These are phyloP conservation scores for Pilasporangium apinafurcum DNA, from an alignment of 352 stramenopile genomes.

Conservation along the genomic window DNA sequence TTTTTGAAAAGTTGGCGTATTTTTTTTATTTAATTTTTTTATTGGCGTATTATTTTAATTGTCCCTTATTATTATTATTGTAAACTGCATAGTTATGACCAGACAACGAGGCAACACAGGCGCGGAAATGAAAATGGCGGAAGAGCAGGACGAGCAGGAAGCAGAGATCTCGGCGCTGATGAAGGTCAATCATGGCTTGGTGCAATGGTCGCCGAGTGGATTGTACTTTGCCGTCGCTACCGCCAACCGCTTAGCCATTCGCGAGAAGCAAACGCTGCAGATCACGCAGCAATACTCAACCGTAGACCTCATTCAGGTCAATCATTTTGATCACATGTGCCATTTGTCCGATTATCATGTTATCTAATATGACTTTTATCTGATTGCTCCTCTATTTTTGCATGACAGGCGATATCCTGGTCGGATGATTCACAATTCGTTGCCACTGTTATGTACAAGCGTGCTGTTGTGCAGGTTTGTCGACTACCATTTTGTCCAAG, in stretches of 20 bases:
- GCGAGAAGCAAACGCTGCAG: conserved; percentile 38
- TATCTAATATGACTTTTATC: background rate
- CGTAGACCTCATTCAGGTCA: conserved; percentile 40
- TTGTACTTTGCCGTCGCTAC: conserved; percentile 40
- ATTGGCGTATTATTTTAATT: too few species aligned
- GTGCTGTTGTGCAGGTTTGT: conserved; percentile 46
- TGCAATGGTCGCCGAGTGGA: conserved; percentile 66
- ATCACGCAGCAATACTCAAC: conserved; percentile 62
- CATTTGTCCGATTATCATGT: too few species aligned
- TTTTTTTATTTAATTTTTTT: too few species aligned
- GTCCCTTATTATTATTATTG: too few species aligned
- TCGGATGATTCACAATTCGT: conserved; percentile 66
- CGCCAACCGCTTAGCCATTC: conserved; percentile 49
- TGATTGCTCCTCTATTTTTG: background rate
- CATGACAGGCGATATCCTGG: conserved; percentile 29
- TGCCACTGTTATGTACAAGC: conserved; percentile 56
- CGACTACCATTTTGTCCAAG: background rate
- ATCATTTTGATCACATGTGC: too few species aligned
- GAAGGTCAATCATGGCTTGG: conserved; percentile 40
- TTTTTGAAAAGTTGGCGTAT: too few species aligned
- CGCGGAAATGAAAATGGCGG: too few species aligned
- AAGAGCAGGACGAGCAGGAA: too few species aligned
- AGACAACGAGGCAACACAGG: too few species aligned
- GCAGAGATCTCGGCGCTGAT: conserved; percentile 49
- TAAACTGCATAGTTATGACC: too few species aligned